Evolutionary conservation across 768 basidiomycete genomes (phyloP).

Genomic region (Russula sp.): DNA sequence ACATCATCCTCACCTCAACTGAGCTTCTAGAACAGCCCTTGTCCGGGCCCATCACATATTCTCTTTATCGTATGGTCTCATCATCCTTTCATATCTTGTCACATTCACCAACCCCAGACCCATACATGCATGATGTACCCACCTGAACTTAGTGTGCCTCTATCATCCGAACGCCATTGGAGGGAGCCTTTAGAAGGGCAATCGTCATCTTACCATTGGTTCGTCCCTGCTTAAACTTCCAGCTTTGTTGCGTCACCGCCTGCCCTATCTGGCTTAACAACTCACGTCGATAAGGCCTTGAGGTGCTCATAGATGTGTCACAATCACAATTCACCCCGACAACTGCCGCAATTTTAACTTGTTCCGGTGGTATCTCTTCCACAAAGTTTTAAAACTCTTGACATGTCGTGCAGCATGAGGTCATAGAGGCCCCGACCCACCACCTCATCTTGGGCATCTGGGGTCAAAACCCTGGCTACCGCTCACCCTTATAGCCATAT

Average conservation of each 20-base stretch:
- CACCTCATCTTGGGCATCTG: constrained; percentile 8
- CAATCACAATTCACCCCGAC: background rate
- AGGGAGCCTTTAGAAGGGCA: constrained; percentile 2
- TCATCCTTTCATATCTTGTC: background rate
- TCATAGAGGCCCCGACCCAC: constrained; percentile 9
- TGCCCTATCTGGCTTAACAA: constrained; percentile 15
- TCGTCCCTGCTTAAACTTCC: constrained; percentile 8
- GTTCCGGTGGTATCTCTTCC: constrained; percentile 3
- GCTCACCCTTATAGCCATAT: constrained; percentile 8
- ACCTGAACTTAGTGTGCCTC: constrained; percentile 12
- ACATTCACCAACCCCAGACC: constrained; percentile 3
- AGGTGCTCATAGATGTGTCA: constrained; percentile 11
- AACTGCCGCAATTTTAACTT: constrained; percentile 11
- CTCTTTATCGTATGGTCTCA: background rate
- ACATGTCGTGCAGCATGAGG: constrained; percentile 10
- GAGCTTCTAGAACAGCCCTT: constrained; percentile 1
- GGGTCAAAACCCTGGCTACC: constrained; percentile 3
- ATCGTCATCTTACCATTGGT: constrained; percentile 15
- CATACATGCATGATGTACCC: constrained; percentile 6
- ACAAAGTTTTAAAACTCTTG: constrained; percentile 5
- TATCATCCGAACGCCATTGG: constrained; percentile 13
- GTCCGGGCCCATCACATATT: background rate
- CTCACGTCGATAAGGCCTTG: constrained; percentile 12
- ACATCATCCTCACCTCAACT: background rate
- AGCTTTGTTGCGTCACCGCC: constrained; percentile 14